Evolutionary conservation across 2,329 filamentous ascomycete genomes (phyloP).

Genomic region (Metarhizium brunneum): DNA sequence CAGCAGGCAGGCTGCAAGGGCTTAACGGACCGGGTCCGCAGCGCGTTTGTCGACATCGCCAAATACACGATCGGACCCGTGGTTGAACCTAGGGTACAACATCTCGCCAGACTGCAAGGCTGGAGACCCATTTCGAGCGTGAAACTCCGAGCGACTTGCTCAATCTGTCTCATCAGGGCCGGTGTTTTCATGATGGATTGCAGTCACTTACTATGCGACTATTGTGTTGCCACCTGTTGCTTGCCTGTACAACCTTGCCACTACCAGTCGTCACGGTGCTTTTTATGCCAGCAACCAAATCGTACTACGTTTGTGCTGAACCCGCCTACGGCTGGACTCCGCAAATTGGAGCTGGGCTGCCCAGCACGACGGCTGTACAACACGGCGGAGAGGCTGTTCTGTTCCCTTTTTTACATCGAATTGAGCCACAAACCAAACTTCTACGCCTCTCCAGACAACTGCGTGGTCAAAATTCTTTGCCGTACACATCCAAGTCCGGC

Average conservation of each 20-base stretch:
- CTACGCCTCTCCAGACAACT: neutral
- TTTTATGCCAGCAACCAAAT: neutral
- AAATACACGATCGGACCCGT: neutral
- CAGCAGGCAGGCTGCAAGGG: neutral
- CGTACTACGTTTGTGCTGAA: neutral
- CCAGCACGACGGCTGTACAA: neutral
- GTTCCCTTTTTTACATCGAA: neutral
- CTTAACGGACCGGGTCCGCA: neutral
- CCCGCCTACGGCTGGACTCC: neutral
- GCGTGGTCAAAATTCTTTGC: neutral
- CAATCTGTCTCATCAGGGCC: neutral
- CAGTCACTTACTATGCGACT: neutral
- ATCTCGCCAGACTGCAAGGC: neutral
- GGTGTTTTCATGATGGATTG: neutral
- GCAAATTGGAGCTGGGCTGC: neutral
- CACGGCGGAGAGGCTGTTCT: neutral
- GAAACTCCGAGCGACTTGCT: neutral
- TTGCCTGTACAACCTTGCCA: neutral
- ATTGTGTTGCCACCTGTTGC: neutral
- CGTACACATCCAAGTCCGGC: neutral
- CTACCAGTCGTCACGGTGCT: neutral
- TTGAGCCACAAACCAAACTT: neutral
- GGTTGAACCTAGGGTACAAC: neutral
- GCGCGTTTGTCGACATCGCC: neutral
- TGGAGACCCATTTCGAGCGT: neutral